These are phyloP conservation scores for Cladosporium phlei DNA, from an alignment of 2,329 filamentous ascomycete genomes.

Conservation along the genomic window DNA sequence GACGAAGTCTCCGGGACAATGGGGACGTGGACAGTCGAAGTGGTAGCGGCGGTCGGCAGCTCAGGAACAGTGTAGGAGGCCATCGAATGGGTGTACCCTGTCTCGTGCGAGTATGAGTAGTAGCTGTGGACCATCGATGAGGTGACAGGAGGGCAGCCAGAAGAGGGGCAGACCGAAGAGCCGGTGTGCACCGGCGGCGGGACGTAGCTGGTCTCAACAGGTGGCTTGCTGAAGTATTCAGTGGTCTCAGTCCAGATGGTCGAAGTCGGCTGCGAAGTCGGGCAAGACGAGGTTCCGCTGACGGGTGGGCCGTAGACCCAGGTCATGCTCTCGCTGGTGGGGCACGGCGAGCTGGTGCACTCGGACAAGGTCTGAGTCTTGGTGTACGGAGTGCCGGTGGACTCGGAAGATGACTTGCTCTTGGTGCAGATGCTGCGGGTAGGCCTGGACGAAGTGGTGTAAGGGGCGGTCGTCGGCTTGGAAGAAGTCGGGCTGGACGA, in stretches of 20 bases:
- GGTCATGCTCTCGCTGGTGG: too few species aligned
- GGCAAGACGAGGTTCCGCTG: slow-evolving; percentile 2
- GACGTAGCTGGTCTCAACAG: neutral
- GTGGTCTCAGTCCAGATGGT: slow-evolving; percentile 11
- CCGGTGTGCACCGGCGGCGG: neutral
- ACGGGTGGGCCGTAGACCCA: neutral
- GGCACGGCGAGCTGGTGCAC: too few species aligned
- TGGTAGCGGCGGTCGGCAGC: too few species aligned
- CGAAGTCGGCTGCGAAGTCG: slow-evolving; percentile 1
- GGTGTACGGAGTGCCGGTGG: neutral
- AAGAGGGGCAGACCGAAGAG: neutral
- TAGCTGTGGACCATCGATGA: too few species aligned
- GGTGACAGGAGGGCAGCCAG: too few species aligned
- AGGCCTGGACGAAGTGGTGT: neutral
- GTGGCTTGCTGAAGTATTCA: neutral
- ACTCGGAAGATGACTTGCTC: neutral
- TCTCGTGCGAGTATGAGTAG: too few species aligned
- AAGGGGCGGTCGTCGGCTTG: slow-evolving; percentile 1
- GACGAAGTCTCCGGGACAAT: too few species aligned
- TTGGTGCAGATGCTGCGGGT: neutral
- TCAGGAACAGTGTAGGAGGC: too few species aligned
- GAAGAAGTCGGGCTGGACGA: neutral
- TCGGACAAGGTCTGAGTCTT: neutral
- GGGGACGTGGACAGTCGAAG: too few species aligned
- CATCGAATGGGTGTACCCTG: too few species aligned